Evolutionary conservation across 2,329 filamentous ascomycete species (phyloP).

Genomic region (Ophiocordyceps sinensis): DNA sequence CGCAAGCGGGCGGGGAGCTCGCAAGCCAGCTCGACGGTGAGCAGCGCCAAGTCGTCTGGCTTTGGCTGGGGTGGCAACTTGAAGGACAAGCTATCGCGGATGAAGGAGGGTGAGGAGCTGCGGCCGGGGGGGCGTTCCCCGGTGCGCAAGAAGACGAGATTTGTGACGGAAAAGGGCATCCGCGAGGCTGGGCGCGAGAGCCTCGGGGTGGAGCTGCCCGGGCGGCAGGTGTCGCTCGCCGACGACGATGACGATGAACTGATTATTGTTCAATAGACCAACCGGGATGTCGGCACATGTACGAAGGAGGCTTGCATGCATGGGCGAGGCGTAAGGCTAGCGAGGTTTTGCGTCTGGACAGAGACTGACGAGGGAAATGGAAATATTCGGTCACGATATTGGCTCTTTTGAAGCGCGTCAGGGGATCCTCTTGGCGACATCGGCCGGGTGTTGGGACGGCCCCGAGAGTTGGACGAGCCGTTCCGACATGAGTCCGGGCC

Average conservation of each 20-base stretch:
- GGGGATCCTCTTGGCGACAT: too few species aligned
- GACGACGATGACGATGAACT: constrained; percentile 38
- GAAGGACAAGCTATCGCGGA: constrained; percentile 40
- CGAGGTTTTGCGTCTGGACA: not conserved
- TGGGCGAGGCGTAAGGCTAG: not conserved
- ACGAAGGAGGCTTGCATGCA: not conserved
- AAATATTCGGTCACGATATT: not conserved
- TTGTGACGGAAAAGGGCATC: constrained; percentile 65
- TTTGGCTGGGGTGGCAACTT: constrained; percentile 45
- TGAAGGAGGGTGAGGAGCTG: constrained; percentile 46
- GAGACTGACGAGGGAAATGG: not conserved
- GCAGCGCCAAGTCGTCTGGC: constrained; percentile 11
- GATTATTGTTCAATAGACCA: constrained; percentile 25
- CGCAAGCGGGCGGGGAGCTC: constrained; percentile 43
- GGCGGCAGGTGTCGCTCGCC: constrained; percentile 17
- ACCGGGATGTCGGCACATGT: not conserved
- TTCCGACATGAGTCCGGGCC: too few species aligned
- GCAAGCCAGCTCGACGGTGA: constrained; percentile 15
- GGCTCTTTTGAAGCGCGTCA: too few species aligned
- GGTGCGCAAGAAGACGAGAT: constrained; percentile 61
- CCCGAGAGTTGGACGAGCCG: too few species aligned
- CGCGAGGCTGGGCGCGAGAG: constrained; percentile 64
- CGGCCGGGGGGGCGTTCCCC: constrained; percentile 23
- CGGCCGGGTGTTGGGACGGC: too few species aligned
- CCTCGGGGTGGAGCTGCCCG: constrained; percentile 37